phyloP scores from a whole-genome alignment of 169 alveolate genomes.

The Plasmodium knowlesi region DNA sequence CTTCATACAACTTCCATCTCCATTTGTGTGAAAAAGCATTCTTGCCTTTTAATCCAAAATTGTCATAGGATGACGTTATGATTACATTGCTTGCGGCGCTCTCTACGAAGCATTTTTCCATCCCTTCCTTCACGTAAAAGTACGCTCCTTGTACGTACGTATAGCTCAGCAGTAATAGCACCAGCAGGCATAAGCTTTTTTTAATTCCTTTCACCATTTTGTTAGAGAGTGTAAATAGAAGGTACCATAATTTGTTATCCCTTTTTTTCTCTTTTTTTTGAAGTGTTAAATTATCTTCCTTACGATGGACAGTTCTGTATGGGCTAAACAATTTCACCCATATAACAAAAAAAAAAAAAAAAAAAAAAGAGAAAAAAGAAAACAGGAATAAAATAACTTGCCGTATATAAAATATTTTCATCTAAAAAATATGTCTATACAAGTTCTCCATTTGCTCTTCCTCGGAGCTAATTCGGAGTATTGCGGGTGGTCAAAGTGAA shows the following conservation, averaged over 20 bases:
- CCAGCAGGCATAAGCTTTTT: not conserved
- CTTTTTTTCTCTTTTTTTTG: not conserved
- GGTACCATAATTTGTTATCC: not conserved
- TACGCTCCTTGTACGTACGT: conserved; percentile 18
- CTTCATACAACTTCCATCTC: not conserved
- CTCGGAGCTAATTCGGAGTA: not conserved
- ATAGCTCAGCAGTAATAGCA: not conserved
- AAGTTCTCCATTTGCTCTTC: not conserved
- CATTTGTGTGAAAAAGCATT: not conserved
- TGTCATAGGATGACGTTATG: conserved; percentile 55
- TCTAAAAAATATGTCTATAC: not conserved
- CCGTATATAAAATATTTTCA: not conserved
- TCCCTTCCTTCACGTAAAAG: conserved; percentile 67
- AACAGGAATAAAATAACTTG: not conserved
- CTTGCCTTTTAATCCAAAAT: conserved; percentile 42
- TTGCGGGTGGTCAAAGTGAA: not conserved
- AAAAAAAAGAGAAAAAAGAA: not conserved
- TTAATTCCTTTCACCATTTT: conserved; percentile 31
- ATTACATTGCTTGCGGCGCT: conserved; percentile 33
- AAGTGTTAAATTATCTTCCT: not conserved
- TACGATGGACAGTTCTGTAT: not conserved
- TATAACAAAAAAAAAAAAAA: not conserved
- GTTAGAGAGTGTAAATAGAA: not conserved
- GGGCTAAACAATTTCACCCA: not conserved
- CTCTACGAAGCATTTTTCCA: conserved; percentile 60